phyloP scores from a whole-genome alignment of 495 filamentous ascomycete species.

The Apodospora peruviana region DNA sequence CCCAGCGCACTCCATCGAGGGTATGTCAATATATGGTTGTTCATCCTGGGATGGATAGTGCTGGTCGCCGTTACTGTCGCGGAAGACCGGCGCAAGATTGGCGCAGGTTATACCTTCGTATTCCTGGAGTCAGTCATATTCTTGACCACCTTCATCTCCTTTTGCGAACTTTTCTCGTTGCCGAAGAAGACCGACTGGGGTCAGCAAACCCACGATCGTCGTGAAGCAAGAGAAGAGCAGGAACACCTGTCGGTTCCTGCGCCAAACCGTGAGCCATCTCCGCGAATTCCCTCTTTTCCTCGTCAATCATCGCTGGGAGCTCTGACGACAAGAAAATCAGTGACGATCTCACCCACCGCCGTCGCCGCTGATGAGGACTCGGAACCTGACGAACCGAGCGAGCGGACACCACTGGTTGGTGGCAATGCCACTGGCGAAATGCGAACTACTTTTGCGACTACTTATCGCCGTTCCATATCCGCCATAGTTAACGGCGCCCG shows the following conservation, averaged over 20 bases:
- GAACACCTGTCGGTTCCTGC: slow-evolving; percentile 8
- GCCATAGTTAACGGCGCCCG: slow-evolving; percentile 29
- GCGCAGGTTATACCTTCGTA: slow-evolving; percentile 74
- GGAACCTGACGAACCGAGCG: slow-evolving; percentile 56
- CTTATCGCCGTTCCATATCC: slow-evolving; percentile 43
- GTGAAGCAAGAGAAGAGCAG: slow-evolving; percentile 37
- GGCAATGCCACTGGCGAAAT: slow-evolving; percentile 33
- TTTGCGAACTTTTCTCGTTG: slow-evolving; percentile 74
- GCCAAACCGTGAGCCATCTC: slow-evolving; percentile 23
- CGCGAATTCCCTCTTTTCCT: slow-evolving; percentile 18
- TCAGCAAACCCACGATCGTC: slow-evolving; percentile 39
- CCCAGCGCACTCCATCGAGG: slow-evolving; percentile 80
- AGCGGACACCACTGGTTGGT: slow-evolving; percentile 72
- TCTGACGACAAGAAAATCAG: slow-evolving; percentile 12
- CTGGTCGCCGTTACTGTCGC: slow-evolving; percentile 69
- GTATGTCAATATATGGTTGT: slow-evolving; percentile 82
- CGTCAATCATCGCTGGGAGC: slow-evolving; percentile 11
- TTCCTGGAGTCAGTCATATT: slow-evolving; percentile 74
- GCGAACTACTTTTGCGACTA: slow-evolving; percentile 70
- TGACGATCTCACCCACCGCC: slow-evolving; percentile 7
- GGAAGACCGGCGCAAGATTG: slow-evolving; percentile 65
- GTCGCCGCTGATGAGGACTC: slow-evolving; percentile 39
- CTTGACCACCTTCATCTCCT: slow-evolving; percentile 63
- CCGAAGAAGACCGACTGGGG: slow-evolving; percentile 65
- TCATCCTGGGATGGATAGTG: slow-evolving; percentile 62